Evolutionary conservation across 2,329 filamentous ascomycete species (phyloP).

Genomic region (Fusarium temperatum): DNA sequence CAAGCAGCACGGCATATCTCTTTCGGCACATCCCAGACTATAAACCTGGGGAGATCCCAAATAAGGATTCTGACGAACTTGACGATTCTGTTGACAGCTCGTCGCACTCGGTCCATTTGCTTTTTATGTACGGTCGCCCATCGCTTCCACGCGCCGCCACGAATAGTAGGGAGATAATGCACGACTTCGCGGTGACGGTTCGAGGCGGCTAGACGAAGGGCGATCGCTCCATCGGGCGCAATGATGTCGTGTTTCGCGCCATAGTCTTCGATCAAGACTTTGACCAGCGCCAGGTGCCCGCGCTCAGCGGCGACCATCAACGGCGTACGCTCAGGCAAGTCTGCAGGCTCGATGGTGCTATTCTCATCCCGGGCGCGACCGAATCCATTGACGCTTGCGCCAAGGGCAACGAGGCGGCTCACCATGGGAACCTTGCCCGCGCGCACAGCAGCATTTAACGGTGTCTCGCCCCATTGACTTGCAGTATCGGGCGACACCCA

Average conservation of each 20-base stretch:
- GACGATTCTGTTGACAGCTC: conserved; percentile 36
- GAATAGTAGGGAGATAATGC: conserved; percentile 51
- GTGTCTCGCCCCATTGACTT: conserved; percentile 43
- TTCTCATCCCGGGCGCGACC: conserved; percentile 13
- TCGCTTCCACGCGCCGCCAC: conserved; percentile 51
- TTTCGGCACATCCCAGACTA: conserved; percentile 43
- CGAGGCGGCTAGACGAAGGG: conserved; percentile 55
- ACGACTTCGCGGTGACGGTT: conserved; percentile 56
- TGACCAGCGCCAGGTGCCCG: conserved; percentile 53
- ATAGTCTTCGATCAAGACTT: conserved; percentile 51
- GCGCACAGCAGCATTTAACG: conserved; percentile 50
- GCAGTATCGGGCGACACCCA: conserved; percentile 52
- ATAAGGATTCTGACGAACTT: conserved; percentile 40
- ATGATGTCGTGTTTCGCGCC: conserved; percentile 54
- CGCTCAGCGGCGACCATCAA: conserved; percentile 54
- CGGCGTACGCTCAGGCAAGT: conserved; percentile 51
- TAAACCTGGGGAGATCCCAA: conserved; percentile 45
- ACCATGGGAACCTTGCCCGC: conserved; percentile 45
- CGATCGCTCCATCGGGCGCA: conserved; percentile 56
- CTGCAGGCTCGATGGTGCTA: neutral
- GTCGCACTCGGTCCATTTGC: conserved; percentile 41
- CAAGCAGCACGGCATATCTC: conserved; percentile 25
- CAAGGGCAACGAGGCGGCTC: conserved; percentile 47
- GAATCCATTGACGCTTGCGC: conserved; percentile 47
- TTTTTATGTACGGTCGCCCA: conserved; percentile 47